These are phyloP conservation scores for Linum lewisii DNA, from an alignment of 345 rosid genomes.

Conservation along the genomic window DNA sequence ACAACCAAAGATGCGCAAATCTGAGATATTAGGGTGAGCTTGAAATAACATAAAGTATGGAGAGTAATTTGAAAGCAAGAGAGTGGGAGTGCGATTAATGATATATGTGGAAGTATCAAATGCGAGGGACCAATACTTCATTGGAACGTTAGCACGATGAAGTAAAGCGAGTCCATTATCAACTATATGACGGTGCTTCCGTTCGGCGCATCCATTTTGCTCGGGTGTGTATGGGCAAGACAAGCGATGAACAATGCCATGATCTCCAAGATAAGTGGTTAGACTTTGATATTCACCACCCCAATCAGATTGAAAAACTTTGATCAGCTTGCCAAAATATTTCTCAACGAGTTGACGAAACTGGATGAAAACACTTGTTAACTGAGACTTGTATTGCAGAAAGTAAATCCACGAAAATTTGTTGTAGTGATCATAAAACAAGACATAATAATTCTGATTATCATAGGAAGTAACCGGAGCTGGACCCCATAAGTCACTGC, in stretches of 20 bases:
- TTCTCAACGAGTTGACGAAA: too few species aligned
- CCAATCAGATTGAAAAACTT: too few species aligned
- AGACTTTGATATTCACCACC: too few species aligned
- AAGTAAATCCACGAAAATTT: too few species aligned
- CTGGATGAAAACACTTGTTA: too few species aligned
- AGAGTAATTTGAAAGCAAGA: neutral
- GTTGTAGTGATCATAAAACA: neutral
- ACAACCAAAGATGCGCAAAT: neutral
- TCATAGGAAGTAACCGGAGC: neutral
- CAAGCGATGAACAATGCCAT: too few species aligned
- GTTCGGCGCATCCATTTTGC: too few species aligned
- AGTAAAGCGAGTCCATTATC: too few species aligned
- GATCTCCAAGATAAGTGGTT: too few species aligned
- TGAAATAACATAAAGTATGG: neutral
- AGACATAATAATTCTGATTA: neutral
- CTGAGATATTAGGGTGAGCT: neutral
- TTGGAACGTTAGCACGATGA: neutral
- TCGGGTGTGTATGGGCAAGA: too few species aligned
- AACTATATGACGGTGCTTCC: neutral
- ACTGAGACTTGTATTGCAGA: neutral
- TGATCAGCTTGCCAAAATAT: too few species aligned
- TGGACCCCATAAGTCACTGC: conserved; percentile 1
- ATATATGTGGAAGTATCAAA: neutral
- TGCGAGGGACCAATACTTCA: neutral
- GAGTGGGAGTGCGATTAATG: neutral